These are phyloP conservation scores for Phialophora expanda DNA, from an alignment of 2,329 filamentous ascomycete genomes.

Conservation along the genomic window DNA sequence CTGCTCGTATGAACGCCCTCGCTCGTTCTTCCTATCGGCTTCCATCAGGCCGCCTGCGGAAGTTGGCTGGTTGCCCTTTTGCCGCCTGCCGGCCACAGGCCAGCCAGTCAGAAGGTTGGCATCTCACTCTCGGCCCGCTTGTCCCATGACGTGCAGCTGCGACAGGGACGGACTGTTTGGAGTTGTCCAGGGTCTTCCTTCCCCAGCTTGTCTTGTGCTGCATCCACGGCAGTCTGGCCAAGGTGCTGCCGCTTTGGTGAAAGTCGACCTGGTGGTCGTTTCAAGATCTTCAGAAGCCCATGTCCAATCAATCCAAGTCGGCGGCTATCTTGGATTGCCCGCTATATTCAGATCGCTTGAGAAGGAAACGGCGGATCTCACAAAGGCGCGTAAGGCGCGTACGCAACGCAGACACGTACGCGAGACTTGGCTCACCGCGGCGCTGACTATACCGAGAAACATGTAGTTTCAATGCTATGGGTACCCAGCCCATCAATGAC, in stretches of 20 bases:
- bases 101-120: conserved; percentile 18
- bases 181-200: neutral
- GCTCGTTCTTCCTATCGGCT: conserved; percentile 25
- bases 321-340: conserved; percentile 2
- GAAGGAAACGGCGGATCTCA: neutral
- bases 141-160: conserved; percentile 26
- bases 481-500: neutral
- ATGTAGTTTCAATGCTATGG: neutral
- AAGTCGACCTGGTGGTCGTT: conserved; percentile 10
- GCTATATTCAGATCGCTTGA: neutral
- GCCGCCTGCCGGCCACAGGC: conserved; percentile 30
- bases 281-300: conserved; percentile 3
- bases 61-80: conserved; percentile 27
- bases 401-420: neutral
- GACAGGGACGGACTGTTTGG: neutral
- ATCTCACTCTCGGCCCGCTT: neutral
- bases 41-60: conserved; percentile 15
- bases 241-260: neutral
- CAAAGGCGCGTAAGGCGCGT: neutral
- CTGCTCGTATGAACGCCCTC: conserved; percentile 2
- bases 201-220: neutral
- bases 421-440: neutral
- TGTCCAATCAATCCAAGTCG: conserved; percentile 8
- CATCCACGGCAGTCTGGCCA: neutral
- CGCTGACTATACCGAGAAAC: neutral